Base-by-base conservation (phyloP, 139 green algal genomes). In the Chlamydomonas eustigma region DNA sequence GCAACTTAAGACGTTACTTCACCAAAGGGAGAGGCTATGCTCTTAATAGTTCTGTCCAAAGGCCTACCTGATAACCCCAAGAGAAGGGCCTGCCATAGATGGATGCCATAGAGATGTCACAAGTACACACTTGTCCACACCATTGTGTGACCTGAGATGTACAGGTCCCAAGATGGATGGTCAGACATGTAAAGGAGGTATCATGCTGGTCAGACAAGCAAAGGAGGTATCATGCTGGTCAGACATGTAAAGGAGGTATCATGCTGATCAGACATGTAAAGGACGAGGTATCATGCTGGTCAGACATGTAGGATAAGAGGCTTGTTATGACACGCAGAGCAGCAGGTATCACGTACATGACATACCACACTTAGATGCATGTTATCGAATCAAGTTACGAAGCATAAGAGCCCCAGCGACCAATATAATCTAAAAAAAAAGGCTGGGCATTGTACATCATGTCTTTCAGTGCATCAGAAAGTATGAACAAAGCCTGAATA, bases 91-190 rank as follows among this genome's bases (percentile, higher is more conserved):
- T 12, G 44, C 44, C 44, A 58, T 58, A 58, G 44, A 58, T 58
- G 12, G 44, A 58, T 12, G 44, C 44, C 44, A 58, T 58, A 18
- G 44, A 58, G 44, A 58, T 58, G 44, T 58, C 44, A 58, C 44
- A 58, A 58, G 44, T 18, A 58, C 44, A 58, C 44, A 58, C 44
- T 18, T 58, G 44, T 58, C 44, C 44, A 58, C 44, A 58, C 44
- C 44, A 58, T 58, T 58, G 44, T 18, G 44, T 58, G 44, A 58
- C 44, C 44, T 58, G 44, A 12, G 44, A 12, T 58, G 12, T 28
- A 58, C 44, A 58, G 44, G 12, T n/a, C n/a, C n/a, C n/a, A n/a
- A n/a, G n/a, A n/a, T n/a, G n/a, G n/a, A n/a, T n/a, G n/a, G n/a
- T n/a, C n/a, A n/a, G n/a, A n/a, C n/a, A n/a, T n/a, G n/a, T n/a